Evolutionary conservation across 2,329 filamentous ascomycete genomes (phyloP).

Genomic region (Thielaviopsis cerberus): DNA sequence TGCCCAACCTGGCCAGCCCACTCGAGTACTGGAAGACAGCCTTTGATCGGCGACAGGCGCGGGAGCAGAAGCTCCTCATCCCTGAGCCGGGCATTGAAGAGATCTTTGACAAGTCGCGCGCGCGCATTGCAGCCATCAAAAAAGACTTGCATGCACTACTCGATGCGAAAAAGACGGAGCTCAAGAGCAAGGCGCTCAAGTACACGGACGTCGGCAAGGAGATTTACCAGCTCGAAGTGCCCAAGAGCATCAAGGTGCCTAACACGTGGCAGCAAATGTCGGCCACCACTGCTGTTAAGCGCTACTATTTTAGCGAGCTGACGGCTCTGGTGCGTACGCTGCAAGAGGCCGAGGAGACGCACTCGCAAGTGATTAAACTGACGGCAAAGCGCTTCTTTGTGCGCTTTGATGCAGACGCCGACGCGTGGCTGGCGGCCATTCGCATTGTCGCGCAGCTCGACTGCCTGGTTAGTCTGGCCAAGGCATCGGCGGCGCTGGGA

Average conservation of each 20-base stretch:
- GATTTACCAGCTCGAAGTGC: conserved; percentile 86
- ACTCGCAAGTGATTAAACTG: conserved; percentile 77
- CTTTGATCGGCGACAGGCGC: conserved; percentile 68
- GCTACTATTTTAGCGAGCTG: conserved; percentile 81
- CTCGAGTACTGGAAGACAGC: conserved; percentile 78
- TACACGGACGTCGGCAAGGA: conserved; percentile 86
- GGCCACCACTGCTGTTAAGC: conserved; percentile 71
- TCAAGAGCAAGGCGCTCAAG: conserved; percentile 55
- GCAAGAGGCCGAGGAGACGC: conserved; percentile 86
- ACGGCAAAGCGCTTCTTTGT: conserved; percentile 67
- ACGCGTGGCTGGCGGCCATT: conserved; percentile 72
- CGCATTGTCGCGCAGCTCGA: conserved; percentile 82
- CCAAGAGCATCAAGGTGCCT: conserved; percentile 69
- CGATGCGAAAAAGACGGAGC: conserved; percentile 48
- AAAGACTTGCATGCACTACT: conserved; percentile 53
- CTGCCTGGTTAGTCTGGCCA: conserved; percentile 82
- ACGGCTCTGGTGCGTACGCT: conserved; percentile 66
- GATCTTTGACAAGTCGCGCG: conserved; percentile 74
- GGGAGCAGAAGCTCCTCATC: conserved; percentile 62
- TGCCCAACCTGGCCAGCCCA: conserved; percentile 64
- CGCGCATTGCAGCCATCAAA: conserved; percentile 58
- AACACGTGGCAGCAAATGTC: conserved; percentile 93
- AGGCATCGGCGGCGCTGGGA: conserved; percentile 66
- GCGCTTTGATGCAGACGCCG: conserved; percentile 75
- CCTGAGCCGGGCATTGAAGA: conserved; percentile 76